phyloP scores from a whole-genome alignment of 768 basidiomycete species.

The Lactarius indigo region DNA sequence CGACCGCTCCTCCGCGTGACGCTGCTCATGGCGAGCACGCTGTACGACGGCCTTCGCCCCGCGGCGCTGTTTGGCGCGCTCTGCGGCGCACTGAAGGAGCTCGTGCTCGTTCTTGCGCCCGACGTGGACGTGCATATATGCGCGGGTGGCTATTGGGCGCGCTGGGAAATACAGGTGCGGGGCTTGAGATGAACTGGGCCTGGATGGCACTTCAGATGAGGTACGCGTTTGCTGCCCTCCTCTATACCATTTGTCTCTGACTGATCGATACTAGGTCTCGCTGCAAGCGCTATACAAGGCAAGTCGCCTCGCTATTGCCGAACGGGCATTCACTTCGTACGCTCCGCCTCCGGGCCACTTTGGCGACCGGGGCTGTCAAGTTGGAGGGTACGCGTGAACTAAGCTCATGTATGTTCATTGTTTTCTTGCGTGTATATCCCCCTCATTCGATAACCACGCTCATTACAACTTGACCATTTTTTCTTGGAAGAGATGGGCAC shows the following conservation, averaged over 20 bases:
- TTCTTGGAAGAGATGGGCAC: neutral
- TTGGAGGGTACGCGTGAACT: constrained; percentile 30
- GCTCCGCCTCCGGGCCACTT: constrained; percentile 34
- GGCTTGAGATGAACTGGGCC: constrained; percentile 29
- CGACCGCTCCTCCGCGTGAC: constrained; percentile 29
- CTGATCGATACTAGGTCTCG: neutral
- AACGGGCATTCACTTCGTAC: constrained; percentile 30
- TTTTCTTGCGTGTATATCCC: neutral
- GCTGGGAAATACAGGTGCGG: constrained; percentile 30
- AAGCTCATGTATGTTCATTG: too few species aligned
- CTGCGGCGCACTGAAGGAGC: constrained; percentile 22
- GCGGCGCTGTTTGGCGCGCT: constrained; percentile 31
- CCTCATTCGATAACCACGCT: neutral
- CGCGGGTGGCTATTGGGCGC: constrained; percentile 33
- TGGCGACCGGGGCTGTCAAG: constrained; percentile 37
- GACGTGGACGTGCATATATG: constrained; percentile 33
- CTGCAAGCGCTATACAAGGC: constrained; percentile 32
- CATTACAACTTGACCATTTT: neutral
- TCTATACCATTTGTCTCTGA: neutral
- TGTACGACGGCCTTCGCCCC: constrained; percentile 36
- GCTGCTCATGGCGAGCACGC: constrained; percentile 31
- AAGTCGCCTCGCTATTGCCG: constrained; percentile 28
- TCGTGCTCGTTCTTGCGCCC: constrained; percentile 22
- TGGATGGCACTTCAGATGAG: constrained; percentile 31
- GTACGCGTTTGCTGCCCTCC: constrained; percentile 17